These are phyloP conservation scores for Paxillus ammoniavirescens DNA, from an alignment of 768 basidiomycete species.

Conservation along the genomic window DNA sequence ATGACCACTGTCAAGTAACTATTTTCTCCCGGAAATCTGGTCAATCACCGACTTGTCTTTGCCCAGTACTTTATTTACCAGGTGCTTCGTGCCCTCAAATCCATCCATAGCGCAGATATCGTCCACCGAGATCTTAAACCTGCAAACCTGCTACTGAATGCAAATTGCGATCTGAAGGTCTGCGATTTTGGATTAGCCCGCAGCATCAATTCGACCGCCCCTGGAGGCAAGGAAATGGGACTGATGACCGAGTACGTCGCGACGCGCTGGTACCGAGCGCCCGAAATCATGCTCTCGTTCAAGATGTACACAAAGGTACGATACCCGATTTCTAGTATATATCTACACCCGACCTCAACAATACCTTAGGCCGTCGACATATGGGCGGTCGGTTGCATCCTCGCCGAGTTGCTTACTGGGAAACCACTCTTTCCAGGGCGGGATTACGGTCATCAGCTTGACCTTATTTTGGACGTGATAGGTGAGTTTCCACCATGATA, in stretches of 20 bases:
- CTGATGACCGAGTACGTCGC: slow-evolving; percentile 87
- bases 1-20: slow-evolving; percentile 81
- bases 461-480: slow-evolving; percentile 85
- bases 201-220: slow-evolving; percentile 51
- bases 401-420: slow-evolving; percentile 79
- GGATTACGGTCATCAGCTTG: slow-evolving; percentile 84
- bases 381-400: slow-evolving; percentile 74
- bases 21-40: neutral
- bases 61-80: slow-evolving; percentile 79
- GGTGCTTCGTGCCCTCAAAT: slow-evolving; percentile 83
- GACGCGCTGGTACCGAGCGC: slow-evolving; percentile 90
- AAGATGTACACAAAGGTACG: slow-evolving; percentile 79
- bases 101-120: slow-evolving; percentile 85
- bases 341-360: slow-evolving; percentile 1
- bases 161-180: slow-evolving; percentile 86
- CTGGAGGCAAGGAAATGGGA: slow-evolving; percentile 60
- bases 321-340: slow-evolving; percentile 4
- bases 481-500: slow-evolving; percentile 35
- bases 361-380: slow-evolving; percentile 58
- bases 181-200: slow-evolving; percentile 87
- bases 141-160: slow-evolving; percentile 84
- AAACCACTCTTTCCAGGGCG: slow-evolving; percentile 87
- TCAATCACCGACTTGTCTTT: slow-evolving; percentile 4
- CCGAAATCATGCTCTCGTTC: slow-evolving; percentile 94
- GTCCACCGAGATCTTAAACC: slow-evolving; percentile 81